Base-by-base conservation (phyloP, 2,329 filamentous ascomycete species). In the Trichoderma guizhouense region DNA sequence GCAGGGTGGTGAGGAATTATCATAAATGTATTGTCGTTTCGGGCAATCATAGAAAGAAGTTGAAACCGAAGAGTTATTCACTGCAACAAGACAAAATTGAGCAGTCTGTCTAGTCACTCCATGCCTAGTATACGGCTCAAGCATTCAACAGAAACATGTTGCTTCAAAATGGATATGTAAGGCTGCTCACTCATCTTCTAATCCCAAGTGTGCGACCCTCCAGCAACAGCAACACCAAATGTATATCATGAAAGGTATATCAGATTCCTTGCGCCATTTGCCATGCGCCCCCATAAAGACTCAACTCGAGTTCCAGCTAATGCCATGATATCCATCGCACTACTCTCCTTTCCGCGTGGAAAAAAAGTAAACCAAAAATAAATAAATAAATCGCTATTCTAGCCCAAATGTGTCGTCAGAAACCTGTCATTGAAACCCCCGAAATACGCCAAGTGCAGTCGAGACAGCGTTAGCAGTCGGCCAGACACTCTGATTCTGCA, bases 361-460 rank as follows among this genome's bases (percentile, higher is more conserved):
- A 43, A 30, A 3, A n/a, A 32, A 7, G 14, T 9, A n/a, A 26
- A 12, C 9, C 11, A 61, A 53, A 67, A 28, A 62, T n/a, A 32
- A 34, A 34, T 30, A 53, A 32, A 15, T 32, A 12, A 65, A 24
- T 28, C 63, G 63, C 63, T 53, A 26, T 36, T 55, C 47, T 55
- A 55, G n/a, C n/a, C 18, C 36, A 18, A 15, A 15, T 0, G 2
- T 34, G 28, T 32, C 6, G 11, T 58, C n/a, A 11, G 18, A 24
- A 11, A 39, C 6, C 3, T 28, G 36, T 61, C 12, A 64, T 12
- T 24, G 47, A 43, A 70, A 57, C 21, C 68, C 58, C 39, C 43
- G 47, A 36, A 64, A 57, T 64, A 63, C 58, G 68, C 51, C 68
- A 9, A 71, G 34, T 47, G 47, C 60, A n/a, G 60, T 51, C 18